A percentile compares a stretch with the other conserved stretches of the same genome.
Conservation (phyloP, 73 alveolate species). For the Paramecium biaurelia region DNA sequence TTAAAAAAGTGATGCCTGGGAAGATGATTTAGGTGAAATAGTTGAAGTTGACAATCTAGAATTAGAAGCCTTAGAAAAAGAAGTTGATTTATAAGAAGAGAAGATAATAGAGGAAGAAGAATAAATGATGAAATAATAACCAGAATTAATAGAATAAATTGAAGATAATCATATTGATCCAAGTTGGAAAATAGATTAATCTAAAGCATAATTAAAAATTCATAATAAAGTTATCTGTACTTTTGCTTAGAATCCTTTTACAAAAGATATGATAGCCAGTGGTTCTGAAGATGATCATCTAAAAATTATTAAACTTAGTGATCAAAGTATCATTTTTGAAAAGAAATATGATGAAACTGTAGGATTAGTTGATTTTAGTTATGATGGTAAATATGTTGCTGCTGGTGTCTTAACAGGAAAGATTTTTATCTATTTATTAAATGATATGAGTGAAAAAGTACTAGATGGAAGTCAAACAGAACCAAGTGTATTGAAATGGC, state of each 20-base stretch:
- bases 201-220: neutral
- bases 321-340: neutral
- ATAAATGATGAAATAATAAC: constrained; percentile 24
- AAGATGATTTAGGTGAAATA: constrained; percentile 49
- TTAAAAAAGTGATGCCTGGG: constrained; percentile 49
- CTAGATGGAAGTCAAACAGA: constrained; percentile 34
- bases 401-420: constrained; percentile 49
- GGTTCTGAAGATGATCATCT: constrained; percentile 58
- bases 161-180: constrained; percentile 5
- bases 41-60: constrained; percentile 52
- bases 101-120: constrained; percentile 44
- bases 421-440: neutral
- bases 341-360: constrained; percentile 51
- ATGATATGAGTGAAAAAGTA: neutral
- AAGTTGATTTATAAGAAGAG: constrained; percentile 36
- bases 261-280: constrained; percentile 18
- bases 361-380: constrained; percentile 43
- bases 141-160: constrained; percentile 11
- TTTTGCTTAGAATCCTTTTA: constrained; percentile 23
- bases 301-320: constrained; percentile 4
- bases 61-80: constrained; percentile 43
- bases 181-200: neutral
- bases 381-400: constrained; percentile 61
- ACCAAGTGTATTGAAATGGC: constrained; percentile 59
- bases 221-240: constrained; percentile 42